phyloP scores from a whole-genome alignment of 1,139 yeast genomes.

The Yamadazyma conglobata region DNA sequence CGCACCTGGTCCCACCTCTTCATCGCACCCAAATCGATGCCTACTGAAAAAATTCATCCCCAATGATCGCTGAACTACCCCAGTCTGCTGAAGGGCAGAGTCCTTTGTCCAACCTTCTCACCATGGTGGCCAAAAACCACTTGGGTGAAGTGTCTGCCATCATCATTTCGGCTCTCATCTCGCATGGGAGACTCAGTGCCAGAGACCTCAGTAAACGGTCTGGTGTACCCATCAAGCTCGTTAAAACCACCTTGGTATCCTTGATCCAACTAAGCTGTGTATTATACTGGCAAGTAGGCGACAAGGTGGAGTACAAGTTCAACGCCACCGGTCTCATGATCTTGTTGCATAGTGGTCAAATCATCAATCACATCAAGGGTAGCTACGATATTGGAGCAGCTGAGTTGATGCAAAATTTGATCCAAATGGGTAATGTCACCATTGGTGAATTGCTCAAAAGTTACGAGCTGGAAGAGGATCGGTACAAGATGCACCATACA shows the following conservation, averaged over 20 bases:
- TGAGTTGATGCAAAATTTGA: conserved; percentile 68
- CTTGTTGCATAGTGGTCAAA: conserved; percentile 74
- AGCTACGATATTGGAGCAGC: conserved; percentile 49
- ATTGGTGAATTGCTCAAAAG: conserved; percentile 54
- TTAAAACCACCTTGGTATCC: conserved; percentile 59
- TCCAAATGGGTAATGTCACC: conserved; percentile 61
- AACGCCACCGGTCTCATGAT: conserved; percentile 63
- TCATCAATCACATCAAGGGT: conserved; percentile 50
- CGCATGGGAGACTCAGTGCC: conserved; percentile 57
- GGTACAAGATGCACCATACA: conserved; percentile 27
- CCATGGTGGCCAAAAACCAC: conserved; percentile 50
- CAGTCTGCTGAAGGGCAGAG: conserved; percentile 44
- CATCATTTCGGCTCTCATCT: conserved; percentile 51
- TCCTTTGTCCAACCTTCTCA: conserved; percentile 58
- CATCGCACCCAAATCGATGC: no score
- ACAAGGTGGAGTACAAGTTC: conserved; percentile 51
- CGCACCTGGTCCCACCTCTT: no score
- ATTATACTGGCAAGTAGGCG: conserved; percentile 48
- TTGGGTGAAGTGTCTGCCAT: conserved; percentile 65
- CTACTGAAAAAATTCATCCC: conserved; percentile 2
- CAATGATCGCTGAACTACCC: conserved; percentile 13
- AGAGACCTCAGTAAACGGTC: conserved; percentile 44
- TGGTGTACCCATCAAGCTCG: conserved; percentile 37
- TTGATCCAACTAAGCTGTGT: conserved; percentile 66
- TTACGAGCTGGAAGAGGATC: conserved; percentile 26